Percentiles rank a stretch among this genome's conserved stretches.
Conservation (phyloP, 345 rosid species). For the Bretschneidera sinensis region DNA sequence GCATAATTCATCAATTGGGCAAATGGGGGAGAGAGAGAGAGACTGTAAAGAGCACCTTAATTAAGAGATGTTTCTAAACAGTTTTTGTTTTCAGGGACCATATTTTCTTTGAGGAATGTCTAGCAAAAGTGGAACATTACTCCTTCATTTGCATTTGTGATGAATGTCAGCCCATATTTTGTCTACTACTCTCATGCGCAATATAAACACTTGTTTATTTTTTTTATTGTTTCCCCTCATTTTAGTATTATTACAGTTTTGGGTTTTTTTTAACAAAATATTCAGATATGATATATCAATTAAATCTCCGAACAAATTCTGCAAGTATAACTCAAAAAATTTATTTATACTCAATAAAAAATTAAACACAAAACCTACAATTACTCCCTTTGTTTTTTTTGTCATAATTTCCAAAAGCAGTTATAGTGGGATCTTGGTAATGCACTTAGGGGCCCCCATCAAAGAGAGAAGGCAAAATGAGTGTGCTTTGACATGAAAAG, state of each 20-base stretch:
- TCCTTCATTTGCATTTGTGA: slow-evolving; percentile 29
- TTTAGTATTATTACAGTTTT: too few species aligned
- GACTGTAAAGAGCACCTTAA: background rate
- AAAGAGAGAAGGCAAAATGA: slow-evolving; percentile 9
- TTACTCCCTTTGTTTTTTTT: too few species aligned
- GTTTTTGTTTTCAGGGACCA: slow-evolving; percentile 28
- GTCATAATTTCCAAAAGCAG: slow-evolving; percentile 16
- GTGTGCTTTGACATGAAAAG: slow-evolving; percentile 22
- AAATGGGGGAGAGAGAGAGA: background rate
- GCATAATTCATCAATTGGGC: slow-evolving; percentile 20
- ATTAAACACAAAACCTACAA: too few species aligned
- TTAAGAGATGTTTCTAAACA: slow-evolving; percentile 24
- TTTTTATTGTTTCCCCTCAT: background rate
- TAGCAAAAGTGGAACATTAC: slow-evolving; percentile 30
- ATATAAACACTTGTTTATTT: background rate
- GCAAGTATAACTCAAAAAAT: too few species aligned
- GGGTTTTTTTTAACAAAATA: too few species aligned
- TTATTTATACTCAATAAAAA: too few species aligned
- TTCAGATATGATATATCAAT: too few species aligned
- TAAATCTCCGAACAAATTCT: too few species aligned
- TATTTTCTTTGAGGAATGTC: slow-evolving; percentile 32
- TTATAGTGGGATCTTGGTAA: slow-evolving; percentile 34
- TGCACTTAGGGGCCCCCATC: slow-evolving; percentile 28
- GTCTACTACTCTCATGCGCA: slow-evolving; percentile 18
- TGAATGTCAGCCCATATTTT: slow-evolving; percentile 17